These are phyloP conservation scores for Aspergillus sp. DNA, from an alignment of 2,329 filamentous ascomycete species.

Conservation along the genomic window DNA sequence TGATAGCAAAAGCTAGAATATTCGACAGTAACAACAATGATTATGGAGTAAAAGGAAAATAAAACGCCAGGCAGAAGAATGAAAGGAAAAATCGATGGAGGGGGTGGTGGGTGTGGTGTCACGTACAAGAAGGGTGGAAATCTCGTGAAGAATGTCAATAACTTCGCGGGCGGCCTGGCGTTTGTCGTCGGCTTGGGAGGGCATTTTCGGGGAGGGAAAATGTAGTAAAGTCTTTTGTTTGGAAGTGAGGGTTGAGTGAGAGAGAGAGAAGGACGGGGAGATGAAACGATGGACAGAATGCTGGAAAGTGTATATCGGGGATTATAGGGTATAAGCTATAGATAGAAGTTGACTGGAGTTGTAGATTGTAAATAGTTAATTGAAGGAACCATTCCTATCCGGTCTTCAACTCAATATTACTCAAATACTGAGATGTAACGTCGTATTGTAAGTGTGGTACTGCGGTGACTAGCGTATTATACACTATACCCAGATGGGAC, in stretches of 20 bases:
- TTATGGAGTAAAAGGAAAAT: too few relatives aligned
- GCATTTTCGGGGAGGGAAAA: conserved; percentile 35
- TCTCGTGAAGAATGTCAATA: conserved; percentile 54
- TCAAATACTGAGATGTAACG: too few relatives aligned
- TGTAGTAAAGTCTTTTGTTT: neutral
- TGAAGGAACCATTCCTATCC: neutral
- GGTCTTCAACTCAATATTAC: too few relatives aligned
- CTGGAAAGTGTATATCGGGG: neutral
- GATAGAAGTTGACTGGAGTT: neutral
- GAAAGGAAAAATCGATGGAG: neutral
- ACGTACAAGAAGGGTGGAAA: conserved; percentile 49
- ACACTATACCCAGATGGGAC: too few relatives aligned
- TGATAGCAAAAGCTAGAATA: too few relatives aligned
- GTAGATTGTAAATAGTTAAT: neutral
- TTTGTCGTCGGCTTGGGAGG: conserved; percentile 48
- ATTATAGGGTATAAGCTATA: too few relatives aligned
- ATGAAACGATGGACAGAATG: neutral
- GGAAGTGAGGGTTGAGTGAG: neutral
- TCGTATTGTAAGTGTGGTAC: too few relatives aligned
- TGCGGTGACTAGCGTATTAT: too few relatives aligned
- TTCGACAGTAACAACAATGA: too few relatives aligned
- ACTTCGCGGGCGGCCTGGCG: conserved; percentile 53
- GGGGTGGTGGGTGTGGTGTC: neutral
- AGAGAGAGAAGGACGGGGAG: neutral
- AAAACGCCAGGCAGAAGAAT: neutral